phyloP scores from a whole-genome alignment of 805 yeast species.

The Torulaspora delbrueckii region DNA sequence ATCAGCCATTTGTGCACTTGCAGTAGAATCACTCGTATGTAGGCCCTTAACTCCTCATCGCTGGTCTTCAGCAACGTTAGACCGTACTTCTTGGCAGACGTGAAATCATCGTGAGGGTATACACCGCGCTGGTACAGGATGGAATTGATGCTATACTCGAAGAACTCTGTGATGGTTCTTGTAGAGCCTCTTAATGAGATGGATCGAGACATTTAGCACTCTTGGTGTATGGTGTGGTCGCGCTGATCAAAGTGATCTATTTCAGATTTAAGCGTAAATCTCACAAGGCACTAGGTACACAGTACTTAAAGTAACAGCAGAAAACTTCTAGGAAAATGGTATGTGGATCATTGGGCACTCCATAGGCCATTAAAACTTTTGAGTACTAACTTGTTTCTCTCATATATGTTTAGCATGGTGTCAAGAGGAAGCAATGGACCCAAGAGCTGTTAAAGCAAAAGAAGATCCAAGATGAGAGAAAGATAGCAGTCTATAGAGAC shows the following conservation, averaged over 20 bases:
- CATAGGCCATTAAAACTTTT: neutral
- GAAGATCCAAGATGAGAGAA: constrained; percentile 52
- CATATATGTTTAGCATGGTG: constrained; percentile 54
- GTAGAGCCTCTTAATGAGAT: constrained; percentile 70
- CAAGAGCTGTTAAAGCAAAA: constrained; percentile 52
- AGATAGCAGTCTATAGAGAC: constrained; percentile 51
- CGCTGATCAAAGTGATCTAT: neutral
- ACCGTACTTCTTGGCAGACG: constrained; percentile 72
- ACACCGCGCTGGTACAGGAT: constrained; percentile 86
- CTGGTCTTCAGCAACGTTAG: constrained; percentile 63
- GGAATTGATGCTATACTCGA: constrained; percentile 72
- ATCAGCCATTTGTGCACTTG: constrained; percentile 74
- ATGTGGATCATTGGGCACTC: constrained; percentile 1
- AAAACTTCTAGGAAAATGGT: constrained; percentile 9
- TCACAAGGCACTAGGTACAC: neutral
- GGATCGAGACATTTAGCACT: constrained; percentile 17
- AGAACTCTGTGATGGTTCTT: constrained; percentile 73
- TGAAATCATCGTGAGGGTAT: constrained; percentile 83
- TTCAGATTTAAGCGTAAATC: neutral
- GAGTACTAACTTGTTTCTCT: neutral
- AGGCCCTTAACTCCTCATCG: constrained; percentile 70
- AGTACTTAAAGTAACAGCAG: neutral
- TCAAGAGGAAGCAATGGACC: constrained; percentile 54
- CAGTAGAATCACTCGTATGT: constrained; percentile 59
- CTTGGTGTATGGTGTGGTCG: neutral